Conservation (phyloP, 2,329 filamentous ascomycete genomes). For the Celoporthe dispersa region DNA sequence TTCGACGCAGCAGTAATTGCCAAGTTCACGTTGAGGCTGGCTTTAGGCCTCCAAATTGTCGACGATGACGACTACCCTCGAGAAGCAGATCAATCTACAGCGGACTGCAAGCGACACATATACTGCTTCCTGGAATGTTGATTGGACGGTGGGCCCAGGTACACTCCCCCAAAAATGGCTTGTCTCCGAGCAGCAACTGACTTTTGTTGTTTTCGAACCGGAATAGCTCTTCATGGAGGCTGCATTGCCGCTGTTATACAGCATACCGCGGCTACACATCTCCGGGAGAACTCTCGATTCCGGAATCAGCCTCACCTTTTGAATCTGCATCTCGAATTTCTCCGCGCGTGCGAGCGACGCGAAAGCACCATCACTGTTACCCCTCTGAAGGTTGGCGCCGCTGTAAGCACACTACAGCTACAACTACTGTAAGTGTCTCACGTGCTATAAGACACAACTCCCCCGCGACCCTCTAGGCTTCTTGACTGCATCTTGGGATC, state of each 20-base stretch:
- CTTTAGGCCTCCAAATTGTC: too few species aligned
- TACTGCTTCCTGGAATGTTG: slow-evolving; percentile 31
- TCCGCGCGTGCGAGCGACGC: slow-evolving; percentile 32
- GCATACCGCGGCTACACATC: slow-evolving; percentile 32
- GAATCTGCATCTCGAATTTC: slow-evolving; percentile 36
- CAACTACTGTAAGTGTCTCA: slow-evolving; percentile 25
- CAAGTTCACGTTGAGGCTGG: too few species aligned
- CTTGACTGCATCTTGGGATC: background rate
- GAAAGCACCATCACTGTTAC: slow-evolving; percentile 33
- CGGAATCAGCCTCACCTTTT: slow-evolving; percentile 35
- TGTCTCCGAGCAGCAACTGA: too few species aligned
- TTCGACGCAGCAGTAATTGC: too few species aligned
- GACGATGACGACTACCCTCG: slow-evolving; percentile 25
- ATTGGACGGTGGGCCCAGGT: slow-evolving; percentile 34
- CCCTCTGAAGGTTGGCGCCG: slow-evolving; percentile 32
- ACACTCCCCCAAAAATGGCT: background rate
- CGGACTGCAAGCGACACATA: slow-evolving; percentile 28
- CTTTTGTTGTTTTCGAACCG: background rate
- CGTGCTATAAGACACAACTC: too few species aligned
- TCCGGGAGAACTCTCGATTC: slow-evolving; percentile 27
- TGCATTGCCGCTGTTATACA: slow-evolving; percentile 35
- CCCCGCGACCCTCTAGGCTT: too few species aligned
- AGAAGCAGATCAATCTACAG: slow-evolving; percentile 32
- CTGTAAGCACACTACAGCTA: slow-evolving; percentile 34
- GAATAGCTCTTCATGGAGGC: slow-evolving; percentile 34